These are phyloP conservation scores for Boletus huronensis DNA, from an alignment of 768 basidiomycete species.

Conservation along the genomic window DNA sequence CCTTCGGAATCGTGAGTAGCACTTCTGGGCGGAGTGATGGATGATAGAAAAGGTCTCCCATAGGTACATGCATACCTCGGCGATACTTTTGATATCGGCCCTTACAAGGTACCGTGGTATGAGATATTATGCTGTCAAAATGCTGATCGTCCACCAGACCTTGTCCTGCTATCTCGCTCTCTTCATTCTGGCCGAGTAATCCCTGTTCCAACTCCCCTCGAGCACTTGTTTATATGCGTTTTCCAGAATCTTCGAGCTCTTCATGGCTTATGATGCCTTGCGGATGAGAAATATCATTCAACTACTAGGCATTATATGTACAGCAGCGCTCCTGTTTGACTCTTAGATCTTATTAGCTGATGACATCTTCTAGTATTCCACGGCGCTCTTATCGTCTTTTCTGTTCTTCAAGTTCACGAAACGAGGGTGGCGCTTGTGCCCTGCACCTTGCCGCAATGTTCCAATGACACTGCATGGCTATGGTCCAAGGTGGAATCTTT, in stretches of 20 bases:
- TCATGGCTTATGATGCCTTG: constrained; percentile 83
- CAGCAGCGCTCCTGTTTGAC: constrained; percentile 16
- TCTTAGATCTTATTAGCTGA: constrained; percentile 4
- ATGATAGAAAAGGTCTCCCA: constrained; percentile 2
- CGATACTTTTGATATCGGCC: constrained; percentile 9
- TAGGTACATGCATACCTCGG: constrained; percentile 47
- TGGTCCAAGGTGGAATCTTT: constrained; percentile 60
- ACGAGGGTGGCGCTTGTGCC: constrained; percentile 58
- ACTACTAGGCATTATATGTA: constrained; percentile 68
- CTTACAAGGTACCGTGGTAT: constrained; percentile 49
- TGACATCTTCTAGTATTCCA: constrained; percentile 54
- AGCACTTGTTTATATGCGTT: background rate
- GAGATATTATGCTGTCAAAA: background rate
- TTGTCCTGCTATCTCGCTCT: constrained; percentile 82
- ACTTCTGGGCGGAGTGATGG: background rate
- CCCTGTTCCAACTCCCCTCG: constrained; percentile 1
- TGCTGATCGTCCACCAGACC: constrained; percentile 44
- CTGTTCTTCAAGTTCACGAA: constrained; percentile 74
- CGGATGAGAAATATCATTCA: constrained; percentile 76
- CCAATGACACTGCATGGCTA: constrained; percentile 50
- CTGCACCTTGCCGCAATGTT: constrained; percentile 36
- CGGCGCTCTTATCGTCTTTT: constrained; percentile 64
- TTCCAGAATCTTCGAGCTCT: constrained; percentile 70
- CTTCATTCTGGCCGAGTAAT: constrained; percentile 79
- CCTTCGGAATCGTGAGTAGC: constrained; percentile 57